Evolutionary conservation across 1,284 basidiomycete species (phyloP), one percentile per base, ranked within the genome.

Genomic region (Retiboletus fuscus): DNA sequence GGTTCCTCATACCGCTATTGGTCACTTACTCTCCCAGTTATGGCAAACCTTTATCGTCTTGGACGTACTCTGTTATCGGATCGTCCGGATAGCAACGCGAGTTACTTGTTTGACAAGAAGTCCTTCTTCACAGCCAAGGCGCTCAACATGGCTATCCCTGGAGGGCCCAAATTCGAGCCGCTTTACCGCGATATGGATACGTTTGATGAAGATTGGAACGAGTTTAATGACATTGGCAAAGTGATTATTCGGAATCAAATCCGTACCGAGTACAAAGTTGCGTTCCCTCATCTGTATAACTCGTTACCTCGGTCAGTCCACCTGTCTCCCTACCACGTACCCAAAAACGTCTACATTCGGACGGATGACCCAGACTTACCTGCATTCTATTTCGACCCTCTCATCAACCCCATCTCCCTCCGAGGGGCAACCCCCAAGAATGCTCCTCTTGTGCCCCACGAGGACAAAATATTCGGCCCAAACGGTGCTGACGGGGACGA

Each of bases 191-290:
- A 99, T 80, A 96, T 96, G 90, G 98, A 99, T 79, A 90, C 94
- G 16, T 98, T 96, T 78, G 98, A 99, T 80, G 97, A 99, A 83
- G 98, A 99, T 82, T 99, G 98, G 96, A 99, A 99, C 84, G 97
- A 99, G 84, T 99, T 99, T 81, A 99, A 99, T 82, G 98, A 99
- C 82, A 98, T 99, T 84, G 97, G 98, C 87, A 99, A 99, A 84
- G 95, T 99, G 81, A 98, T 99, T 83, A 99, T 99, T 76, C 96
- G 98, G 44, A 97, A 99, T 81, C 96, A 98, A 82, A 98, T 99
- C 74, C 91, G 98, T 66, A 99, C 98, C 5, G 98, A 99, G 85
- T 99, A 99, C 89, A 98, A 97, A 82, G 97, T 99, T 68, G 97
- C 97, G 0, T 99, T 99, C 88, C 98, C 98, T 34, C 98, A 99